A percentile compares a stretch with the other conserved stretches of the same genome.
Evolutionary conservation across 2,329 filamentous ascomycete genomes (phyloP).

Genomic region (Elsinoe fawcettii): DNA sequence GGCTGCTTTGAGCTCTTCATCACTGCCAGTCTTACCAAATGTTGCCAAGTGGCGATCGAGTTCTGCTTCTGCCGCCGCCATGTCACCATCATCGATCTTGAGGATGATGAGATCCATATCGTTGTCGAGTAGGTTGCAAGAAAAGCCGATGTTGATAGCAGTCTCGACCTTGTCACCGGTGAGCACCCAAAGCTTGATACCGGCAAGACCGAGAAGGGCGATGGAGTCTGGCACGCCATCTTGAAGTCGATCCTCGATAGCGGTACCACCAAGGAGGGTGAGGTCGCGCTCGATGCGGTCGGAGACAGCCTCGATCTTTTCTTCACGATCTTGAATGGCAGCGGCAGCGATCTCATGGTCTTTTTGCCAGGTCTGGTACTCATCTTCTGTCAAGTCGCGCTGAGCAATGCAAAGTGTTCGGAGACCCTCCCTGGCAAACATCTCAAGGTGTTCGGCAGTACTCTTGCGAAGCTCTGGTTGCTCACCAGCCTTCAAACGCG

Average conservation of each 20-base stretch:
- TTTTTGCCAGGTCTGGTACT: constrained; percentile 77
- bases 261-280: constrained; percentile 81
- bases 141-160: constrained; percentile 99
- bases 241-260: constrained; percentile 93
- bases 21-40: constrained; percentile 75
- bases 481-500: constrained; percentile 73
- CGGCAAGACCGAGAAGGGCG: constrained; percentile 77
- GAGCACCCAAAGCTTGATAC: constrained; percentile 97
- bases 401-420: constrained; percentile 92
- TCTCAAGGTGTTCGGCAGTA: constrained; percentile 90
- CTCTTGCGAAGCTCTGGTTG: constrained; percentile 73
- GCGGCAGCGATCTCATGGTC: constrained; percentile 82
- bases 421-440: constrained; percentile 92
- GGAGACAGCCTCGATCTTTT: constrained; percentile 83
- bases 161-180: constrained; percentile 99
- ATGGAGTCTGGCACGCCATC: constrained; percentile 97
- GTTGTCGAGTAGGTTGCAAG: constrained; percentile 93
- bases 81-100: constrained; percentile 68
- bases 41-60: constrained; percentile 63
- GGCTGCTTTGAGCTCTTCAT: constrained; percentile 74
- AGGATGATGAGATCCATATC: constrained; percentile 95
- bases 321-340: constrained; percentile 76
- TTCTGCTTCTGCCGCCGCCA: constrained; percentile 57
- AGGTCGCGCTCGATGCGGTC: constrained; percentile 88
- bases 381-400: constrained; percentile 67